Evolutionary conservation across 352 stramenopile genomes (phyloP).

Genomic region (Globisporangium okanoganense): DNA sequence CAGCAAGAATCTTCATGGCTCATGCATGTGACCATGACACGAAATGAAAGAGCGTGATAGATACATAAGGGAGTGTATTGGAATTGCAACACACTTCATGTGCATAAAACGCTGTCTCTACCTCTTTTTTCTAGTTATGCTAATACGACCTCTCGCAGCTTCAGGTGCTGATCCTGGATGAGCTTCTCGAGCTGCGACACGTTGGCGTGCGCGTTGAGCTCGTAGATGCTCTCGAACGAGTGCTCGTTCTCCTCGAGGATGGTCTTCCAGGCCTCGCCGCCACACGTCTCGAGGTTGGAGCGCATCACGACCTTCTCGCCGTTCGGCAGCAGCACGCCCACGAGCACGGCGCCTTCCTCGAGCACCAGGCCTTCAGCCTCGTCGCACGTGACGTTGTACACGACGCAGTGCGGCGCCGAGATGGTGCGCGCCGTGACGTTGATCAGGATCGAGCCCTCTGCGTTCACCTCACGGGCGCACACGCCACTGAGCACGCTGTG

Average conservation of each 20-base stretch:
- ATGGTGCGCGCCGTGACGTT: slow-evolving; percentile 97
- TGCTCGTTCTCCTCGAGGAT: slow-evolving; percentile 90
- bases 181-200: slow-evolving; percentile 84
- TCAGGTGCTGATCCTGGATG: slow-evolving; percentile 77
- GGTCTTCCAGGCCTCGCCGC: slow-evolving; percentile 93
- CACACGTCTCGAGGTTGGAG: slow-evolving; percentile 91
- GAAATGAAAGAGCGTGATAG: too few species aligned
- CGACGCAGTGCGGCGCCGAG: slow-evolving; percentile 90
- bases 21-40: too few species aligned
- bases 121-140: slow-evolving; percentile 21
- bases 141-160: slow-evolving; percentile 73
- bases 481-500: slow-evolving; percentile 91
- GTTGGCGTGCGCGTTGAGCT: slow-evolving; percentile 89
- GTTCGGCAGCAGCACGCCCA: slow-evolving; percentile 90
- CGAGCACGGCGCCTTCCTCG: slow-evolving; percentile 91
- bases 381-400: slow-evolving; percentile 97
- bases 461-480: slow-evolving; percentile 85
- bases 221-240: slow-evolving; percentile 95
- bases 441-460: slow-evolving; percentile 95
- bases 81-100: slow-evolving; percentile 1
- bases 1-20: too few species aligned
- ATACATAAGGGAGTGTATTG: slow-evolving; percentile 2
- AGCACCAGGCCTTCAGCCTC: slow-evolving; percentile 88
- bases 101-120: slow-evolving; percentile 1
- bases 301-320: slow-evolving; percentile 92